A percentile compares a stretch with the other conserved stretches of the same genome.
phyloP scores from a whole-genome alignment of 768 basidiomycete genomes.

The Strobilomyces dryophilus region DNA sequence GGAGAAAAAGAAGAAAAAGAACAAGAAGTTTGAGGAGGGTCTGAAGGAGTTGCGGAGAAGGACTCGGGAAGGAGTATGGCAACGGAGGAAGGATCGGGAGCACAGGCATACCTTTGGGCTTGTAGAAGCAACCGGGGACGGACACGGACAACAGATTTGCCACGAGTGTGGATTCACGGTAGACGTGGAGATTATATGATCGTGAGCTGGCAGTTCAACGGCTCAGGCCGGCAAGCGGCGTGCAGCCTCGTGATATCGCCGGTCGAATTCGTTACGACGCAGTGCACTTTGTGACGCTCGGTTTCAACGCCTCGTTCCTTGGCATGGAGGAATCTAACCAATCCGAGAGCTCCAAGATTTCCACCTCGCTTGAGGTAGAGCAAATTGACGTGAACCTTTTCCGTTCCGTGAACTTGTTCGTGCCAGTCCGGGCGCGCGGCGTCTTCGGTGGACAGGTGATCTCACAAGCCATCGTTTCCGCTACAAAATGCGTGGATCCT shows the following conservation, averaged over 20 bases:
- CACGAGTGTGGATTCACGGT: constrained; percentile 88
- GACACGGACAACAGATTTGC: constrained; percentile 69
- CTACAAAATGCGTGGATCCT: constrained; percentile 68
- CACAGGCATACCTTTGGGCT: constrained; percentile 82
- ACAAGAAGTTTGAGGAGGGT: constrained; percentile 92
- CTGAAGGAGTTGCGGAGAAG: constrained; percentile 77
- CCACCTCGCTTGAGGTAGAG: constrained; percentile 74
- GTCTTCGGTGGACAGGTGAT: constrained; percentile 91
- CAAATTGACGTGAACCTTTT: constrained; percentile 73
- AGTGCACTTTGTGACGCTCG: neutral
- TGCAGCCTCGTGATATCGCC: neutral
- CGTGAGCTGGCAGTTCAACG: no score
- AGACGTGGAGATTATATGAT: constrained; percentile 78
- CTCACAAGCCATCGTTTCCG: constrained; percentile 79
- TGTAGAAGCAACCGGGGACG: constrained; percentile 49
- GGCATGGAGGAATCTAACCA: constrained; percentile 41
- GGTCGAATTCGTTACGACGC: neutral
- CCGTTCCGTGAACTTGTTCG: constrained; percentile 68
- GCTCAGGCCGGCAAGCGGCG: no score
- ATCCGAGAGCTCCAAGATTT: constrained; percentile 64
- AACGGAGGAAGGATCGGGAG: constrained; percentile 78
- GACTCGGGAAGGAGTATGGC: constrained; percentile 89
- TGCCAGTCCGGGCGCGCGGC: constrained; percentile 60
- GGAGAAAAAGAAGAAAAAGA: constrained; percentile 87
- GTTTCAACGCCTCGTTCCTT: neutral